Evolutionary conservation across 108 stramenopile species (phyloP), one percentile per base, ranked within the genome.

Genomic region (Nitzschia sp.): DNA sequence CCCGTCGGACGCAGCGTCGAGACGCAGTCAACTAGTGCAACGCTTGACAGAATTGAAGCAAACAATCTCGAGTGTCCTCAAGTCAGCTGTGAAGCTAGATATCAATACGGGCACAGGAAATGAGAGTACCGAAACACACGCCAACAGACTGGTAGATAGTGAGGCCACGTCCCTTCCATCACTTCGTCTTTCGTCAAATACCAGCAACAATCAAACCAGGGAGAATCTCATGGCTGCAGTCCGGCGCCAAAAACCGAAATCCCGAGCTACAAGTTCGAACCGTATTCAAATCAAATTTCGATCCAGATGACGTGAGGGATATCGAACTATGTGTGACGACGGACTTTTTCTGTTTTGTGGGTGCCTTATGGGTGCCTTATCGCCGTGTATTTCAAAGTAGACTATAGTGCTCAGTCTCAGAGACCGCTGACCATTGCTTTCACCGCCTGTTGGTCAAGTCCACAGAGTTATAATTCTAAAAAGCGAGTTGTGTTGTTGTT

Each of bases 1-100:
- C 28, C 54, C 66, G 21, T 34, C 34, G 21, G 31, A 53, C n/a
- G 27, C 21, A 16, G n/a, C 55, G 2, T 15, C 25, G 36, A 6
- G 35, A 41, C 62, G 76, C 22, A 47, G 23, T 15, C 28, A 69
- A 25, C 30, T 70, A 27, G 28, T 71, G 8, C 25, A 56, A 26
- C n/a, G 44, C 8, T 31, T 78, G 2, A 60, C 69, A 27, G 70
- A 45, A 13, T n/a, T 53, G 13, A 78, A 78, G 23, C 31, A 53
- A 9, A 19, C 44, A 32, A 48, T 78, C 30, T 41, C 58, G 6
- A 58, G 47, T 38, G 58, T 78, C 23, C 31, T 78, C 16, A 50
- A 70, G 16, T 68, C 76, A 11, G 66, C 76, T 9, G 2, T 44
- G 2, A 35, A 66, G 41, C 35, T 76, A 31, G 26, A 62, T 53